Evolutionary conservation across 2,329 filamentous ascomycete genomes (phyloP).

Genomic region (Sarocladium strictum): DNA sequence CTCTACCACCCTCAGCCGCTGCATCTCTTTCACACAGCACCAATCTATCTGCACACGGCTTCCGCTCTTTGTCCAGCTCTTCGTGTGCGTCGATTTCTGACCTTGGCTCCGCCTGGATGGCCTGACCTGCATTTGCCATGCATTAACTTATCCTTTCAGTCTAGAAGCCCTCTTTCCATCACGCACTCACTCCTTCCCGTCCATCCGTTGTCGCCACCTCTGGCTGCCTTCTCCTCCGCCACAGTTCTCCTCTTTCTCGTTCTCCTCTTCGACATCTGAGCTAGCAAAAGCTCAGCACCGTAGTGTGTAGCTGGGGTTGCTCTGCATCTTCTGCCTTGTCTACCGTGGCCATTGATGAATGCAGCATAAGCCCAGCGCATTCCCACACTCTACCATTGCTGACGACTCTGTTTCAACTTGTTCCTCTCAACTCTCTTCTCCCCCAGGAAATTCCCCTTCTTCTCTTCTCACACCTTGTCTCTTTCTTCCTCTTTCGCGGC

Average conservation of each 20-base stretch:
- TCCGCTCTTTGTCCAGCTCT: neutral
- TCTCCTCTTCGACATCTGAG: neutral
- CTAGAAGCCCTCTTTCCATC: too few species aligned
- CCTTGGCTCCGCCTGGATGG: too few species aligned
- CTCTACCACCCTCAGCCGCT: neutral
- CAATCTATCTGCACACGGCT: neutral
- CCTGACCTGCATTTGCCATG: constrained; percentile 1
- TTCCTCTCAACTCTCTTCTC: neutral
- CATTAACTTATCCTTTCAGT: neutral
- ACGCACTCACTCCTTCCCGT: too few species aligned
- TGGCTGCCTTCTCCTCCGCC: neutral
- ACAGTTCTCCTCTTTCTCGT: neutral
- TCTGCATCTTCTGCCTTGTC: neutral
- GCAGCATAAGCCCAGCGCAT: constrained; percentile 2
- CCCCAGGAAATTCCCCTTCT: neutral
- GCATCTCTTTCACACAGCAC: too few species aligned
- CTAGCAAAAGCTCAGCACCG: too few species aligned
- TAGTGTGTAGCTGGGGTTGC: neutral
- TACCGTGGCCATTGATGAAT: neutral
- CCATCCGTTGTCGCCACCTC: constrained; percentile 4
- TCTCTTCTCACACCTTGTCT: neutral
- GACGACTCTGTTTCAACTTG: neutral
- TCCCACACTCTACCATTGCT: neutral
- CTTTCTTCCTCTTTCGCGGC: neutral
- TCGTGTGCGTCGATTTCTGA: neutral